These are phyloP conservation scores for Diutina ranongensis DNA, from an alignment of 1,139 yeast genomes.

Conservation along the genomic window DNA sequence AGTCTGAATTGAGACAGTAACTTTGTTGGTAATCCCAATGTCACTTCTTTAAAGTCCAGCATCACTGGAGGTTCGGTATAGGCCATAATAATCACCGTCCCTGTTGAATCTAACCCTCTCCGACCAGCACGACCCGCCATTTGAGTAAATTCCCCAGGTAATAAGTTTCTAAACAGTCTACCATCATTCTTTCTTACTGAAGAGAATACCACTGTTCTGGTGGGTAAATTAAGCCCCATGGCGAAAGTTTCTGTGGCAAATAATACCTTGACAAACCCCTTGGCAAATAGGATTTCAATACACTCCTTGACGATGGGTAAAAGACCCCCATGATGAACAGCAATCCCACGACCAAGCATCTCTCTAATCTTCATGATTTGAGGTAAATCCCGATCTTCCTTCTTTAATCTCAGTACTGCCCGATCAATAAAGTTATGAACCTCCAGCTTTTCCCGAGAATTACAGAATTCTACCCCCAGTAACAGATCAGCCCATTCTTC, in stretches of 20 bases:
- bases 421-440: slow-evolving; percentile 86
- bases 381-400: slow-evolving; percentile 88
- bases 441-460: slow-evolving; percentile 75
- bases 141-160: slow-evolving; percentile 96
- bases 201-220: slow-evolving; percentile 89
- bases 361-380: slow-evolving; percentile 79
- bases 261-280: slow-evolving; percentile 73
- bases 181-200: slow-evolving; percentile 88
- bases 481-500: slow-evolving; percentile 85
- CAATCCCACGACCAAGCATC: slow-evolving; percentile 80
- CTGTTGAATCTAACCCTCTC: slow-evolving; percentile 87
- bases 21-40: slow-evolving; percentile 82
- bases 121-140: slow-evolving; percentile 99
- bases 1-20: slow-evolving; percentile 84
- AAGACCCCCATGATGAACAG: slow-evolving; percentile 95
- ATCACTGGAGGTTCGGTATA: slow-evolving; percentile 59
- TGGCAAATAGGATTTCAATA: slow-evolving; percentile 84
- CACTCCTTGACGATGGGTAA: slow-evolving; percentile 92
- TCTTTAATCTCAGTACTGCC: slow-evolving; percentile 76
- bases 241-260: slow-evolving; percentile 98
- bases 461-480: slow-evolving; percentile 67
- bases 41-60: slow-evolving; percentile 60
- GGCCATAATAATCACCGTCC: slow-evolving; percentile 93
- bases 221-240: slow-evolving; percentile 95
- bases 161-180: slow-evolving; percentile 59